phyloP scores from a whole-genome alignment of 169 alveolate species.

The Plasmodium knowlesi region DNA sequence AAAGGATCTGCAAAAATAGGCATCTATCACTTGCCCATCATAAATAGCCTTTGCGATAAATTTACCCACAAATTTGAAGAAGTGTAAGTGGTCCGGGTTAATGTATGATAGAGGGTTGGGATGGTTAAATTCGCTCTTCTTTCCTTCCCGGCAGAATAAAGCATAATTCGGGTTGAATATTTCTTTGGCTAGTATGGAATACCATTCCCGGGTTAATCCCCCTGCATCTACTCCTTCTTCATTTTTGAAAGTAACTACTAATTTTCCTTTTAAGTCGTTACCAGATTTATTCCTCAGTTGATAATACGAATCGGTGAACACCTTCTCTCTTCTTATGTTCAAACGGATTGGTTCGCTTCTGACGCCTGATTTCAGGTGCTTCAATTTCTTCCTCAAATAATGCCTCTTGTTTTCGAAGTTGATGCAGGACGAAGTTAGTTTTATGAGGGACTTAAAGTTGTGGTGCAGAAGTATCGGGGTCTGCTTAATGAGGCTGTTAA shows the following conservation, averaged over 20 bases:
- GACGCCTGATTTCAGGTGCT: constrained; percentile 81
- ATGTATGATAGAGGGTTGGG: constrained; percentile 96
- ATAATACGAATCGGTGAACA: constrained; percentile 95
- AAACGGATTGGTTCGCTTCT: constrained; percentile 87
- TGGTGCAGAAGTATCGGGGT: constrained; percentile 87
- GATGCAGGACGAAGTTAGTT: constrained; percentile 93
- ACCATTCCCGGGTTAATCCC: constrained; percentile 99
- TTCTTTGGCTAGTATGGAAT: constrained; percentile 95
- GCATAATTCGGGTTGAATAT: constrained; percentile 99
- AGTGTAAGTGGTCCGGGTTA: constrained; percentile 95
- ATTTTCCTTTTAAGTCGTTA: constrained; percentile 95
- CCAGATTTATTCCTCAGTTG: constrained; percentile 91
- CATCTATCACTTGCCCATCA: constrained; percentile 97
- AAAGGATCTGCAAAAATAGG: constrained; percentile 98
- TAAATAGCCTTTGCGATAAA: constrained; percentile 98
- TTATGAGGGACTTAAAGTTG: constrained; percentile 87
- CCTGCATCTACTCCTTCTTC: constrained; percentile 99
- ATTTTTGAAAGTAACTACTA: constrained; percentile 94
- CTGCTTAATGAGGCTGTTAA: constrained; percentile 86
- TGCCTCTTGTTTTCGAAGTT: constrained; percentile 97
- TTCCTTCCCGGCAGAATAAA: constrained; percentile 91
- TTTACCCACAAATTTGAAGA: constrained; percentile 98
- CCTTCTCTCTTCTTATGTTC: constrained; percentile 94
- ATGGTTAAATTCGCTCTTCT: constrained; percentile 93
- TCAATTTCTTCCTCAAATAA: constrained; percentile 93